phyloP scores from a whole-genome alignment of 139 green algal genomes.

The Chlamydomonas incerta region DNA sequence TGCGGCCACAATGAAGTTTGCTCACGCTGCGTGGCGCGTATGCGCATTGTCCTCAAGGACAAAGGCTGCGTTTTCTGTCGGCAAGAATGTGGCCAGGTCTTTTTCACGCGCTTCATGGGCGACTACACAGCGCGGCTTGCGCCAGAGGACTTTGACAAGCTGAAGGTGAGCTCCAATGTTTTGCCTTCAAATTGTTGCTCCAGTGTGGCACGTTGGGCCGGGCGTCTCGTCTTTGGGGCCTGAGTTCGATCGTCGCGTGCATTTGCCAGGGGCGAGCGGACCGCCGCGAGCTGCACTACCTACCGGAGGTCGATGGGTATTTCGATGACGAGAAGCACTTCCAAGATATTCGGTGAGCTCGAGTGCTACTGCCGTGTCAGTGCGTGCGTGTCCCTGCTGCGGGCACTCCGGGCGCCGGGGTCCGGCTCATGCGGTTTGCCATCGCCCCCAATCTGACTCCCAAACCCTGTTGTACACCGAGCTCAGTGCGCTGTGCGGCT shows the following conservation, averaged over 20 bases:
- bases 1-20: constrained; percentile 96
- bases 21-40: constrained; percentile 69
- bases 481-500: constrained; percentile 77
- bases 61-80: constrained; percentile 90
- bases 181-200: too few relatives aligned
- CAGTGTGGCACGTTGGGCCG: too few relatives aligned
- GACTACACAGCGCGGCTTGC: constrained; percentile 77
- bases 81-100: constrained; percentile 65
- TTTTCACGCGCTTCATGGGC: constrained; percentile 83
- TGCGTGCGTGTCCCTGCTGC: too few relatives aligned
- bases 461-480: too few relatives aligned
- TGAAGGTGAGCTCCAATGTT: constrained; percentile 60
- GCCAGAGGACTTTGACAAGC: constrained; percentile 63
- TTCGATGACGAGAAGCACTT: constrained; percentile 93
- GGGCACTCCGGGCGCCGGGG: too few relatives aligned
- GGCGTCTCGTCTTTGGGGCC: too few relatives aligned
- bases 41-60: constrained; percentile 91
- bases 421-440: too few relatives aligned
- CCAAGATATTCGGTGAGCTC: constrained; percentile 69
- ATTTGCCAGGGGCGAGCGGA: constrained; percentile 53
- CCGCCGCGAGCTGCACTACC: constrained; percentile 58
- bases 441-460: background rate
- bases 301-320: constrained; percentile 80
- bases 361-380: background rate
- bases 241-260: too few relatives aligned